A percentile compares a stretch with the other conserved stretches of the same genome.
phyloP scores from a whole-genome alignment of 331 rosid genomes.

The Cydonia oblonga region DNA sequence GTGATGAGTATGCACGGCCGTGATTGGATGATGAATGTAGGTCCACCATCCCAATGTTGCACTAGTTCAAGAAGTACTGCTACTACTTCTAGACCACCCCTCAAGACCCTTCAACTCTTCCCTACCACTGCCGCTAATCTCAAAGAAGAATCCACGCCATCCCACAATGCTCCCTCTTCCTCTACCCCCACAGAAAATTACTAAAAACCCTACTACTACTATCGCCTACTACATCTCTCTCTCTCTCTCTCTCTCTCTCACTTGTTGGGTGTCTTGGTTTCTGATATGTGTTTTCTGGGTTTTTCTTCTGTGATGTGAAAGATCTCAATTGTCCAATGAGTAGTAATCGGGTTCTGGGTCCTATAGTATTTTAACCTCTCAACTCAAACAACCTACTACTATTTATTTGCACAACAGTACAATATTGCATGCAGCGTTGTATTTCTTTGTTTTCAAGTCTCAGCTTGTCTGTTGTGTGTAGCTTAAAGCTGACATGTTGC shows the following conservation, averaged over 20 bases:
- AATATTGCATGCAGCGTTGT: background rate
- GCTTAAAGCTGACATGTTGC: slow-evolving; percentile 16
- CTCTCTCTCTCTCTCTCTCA: background rate
- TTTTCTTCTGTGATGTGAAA: slow-evolving; percentile 13
- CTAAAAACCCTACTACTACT: background rate
- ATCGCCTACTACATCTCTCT: no score
- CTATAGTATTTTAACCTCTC: background rate
- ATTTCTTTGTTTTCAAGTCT: background rate
- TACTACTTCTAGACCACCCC: slow-evolving; percentile 17
- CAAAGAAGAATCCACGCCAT: slow-evolving; percentile 31
- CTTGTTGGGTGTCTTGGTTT: slow-evolving; percentile 1
- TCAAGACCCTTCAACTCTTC: slow-evolving; percentile 79
- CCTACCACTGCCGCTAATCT: slow-evolving; percentile 47
- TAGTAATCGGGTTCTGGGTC: slow-evolving; percentile 3
- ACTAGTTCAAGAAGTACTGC: background rate
- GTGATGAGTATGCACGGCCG: slow-evolving; percentile 23
- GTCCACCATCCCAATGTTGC: slow-evolving; percentile 26
- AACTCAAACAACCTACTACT: background rate
- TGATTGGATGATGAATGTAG: slow-evolving; percentile 39
- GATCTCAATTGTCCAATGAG: slow-evolving; percentile 24
- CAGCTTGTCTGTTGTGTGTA: slow-evolving; percentile 1
- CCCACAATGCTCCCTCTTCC: background rate
- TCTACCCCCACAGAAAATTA: background rate
- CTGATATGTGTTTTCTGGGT: background rate
- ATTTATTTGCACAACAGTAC: background rate